Percentiles rank a stretch among this genome's conserved stretches.
These are phyloP conservation scores for Debaryomyces hansenii DNA, from an alignment of 805 yeast species.

Conservation along the genomic window DNA sequence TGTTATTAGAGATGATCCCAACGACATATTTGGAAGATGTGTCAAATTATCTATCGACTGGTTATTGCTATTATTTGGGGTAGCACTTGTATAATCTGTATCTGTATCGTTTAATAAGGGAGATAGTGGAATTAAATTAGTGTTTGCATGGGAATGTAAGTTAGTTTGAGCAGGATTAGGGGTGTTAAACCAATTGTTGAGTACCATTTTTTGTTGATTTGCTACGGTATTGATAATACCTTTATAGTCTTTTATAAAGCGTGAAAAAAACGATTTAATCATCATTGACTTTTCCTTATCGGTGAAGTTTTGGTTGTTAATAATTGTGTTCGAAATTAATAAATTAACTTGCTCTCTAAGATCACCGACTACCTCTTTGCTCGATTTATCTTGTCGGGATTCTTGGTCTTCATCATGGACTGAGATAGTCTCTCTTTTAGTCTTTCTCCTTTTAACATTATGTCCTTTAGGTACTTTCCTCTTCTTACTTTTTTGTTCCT, in stretches of 20 bases:
- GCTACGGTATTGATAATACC: background rate
- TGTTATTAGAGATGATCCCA: slow-evolving; percentile 2
- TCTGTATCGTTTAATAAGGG: slow-evolving; percentile 29
- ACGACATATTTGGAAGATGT: slow-evolving; percentile 14
- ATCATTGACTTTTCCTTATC: slow-evolving; percentile 11
- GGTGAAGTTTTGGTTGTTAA: slow-evolving; percentile 7
- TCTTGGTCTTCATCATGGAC: background rate
- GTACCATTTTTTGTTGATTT: slow-evolving; percentile 7
- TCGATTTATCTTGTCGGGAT: background rate
- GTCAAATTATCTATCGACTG: slow-evolving; percentile 11
- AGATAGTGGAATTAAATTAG: slow-evolving; percentile 29
- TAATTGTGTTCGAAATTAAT: slow-evolving; percentile 5
- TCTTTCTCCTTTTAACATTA: background rate
- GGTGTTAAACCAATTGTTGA: slow-evolving; percentile 11
- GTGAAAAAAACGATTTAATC: slow-evolving; percentile 13
- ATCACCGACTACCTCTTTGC: slow-evolving; percentile 1
- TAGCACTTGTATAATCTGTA: slow-evolving; percentile 11
- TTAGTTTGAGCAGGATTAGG: slow-evolving; percentile 2
- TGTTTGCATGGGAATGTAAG: slow-evolving; percentile 4
- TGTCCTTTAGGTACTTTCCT: background rate
- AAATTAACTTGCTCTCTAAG: slow-evolving; percentile 7
- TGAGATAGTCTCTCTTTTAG: background rate
- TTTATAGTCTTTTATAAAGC: slow-evolving; percentile 13
- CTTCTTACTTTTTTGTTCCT: background rate
- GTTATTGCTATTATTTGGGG: background rate